Base-by-base conservation (phyloP, 352 stramenopile species). In the Phytophthora pisi region DNA sequence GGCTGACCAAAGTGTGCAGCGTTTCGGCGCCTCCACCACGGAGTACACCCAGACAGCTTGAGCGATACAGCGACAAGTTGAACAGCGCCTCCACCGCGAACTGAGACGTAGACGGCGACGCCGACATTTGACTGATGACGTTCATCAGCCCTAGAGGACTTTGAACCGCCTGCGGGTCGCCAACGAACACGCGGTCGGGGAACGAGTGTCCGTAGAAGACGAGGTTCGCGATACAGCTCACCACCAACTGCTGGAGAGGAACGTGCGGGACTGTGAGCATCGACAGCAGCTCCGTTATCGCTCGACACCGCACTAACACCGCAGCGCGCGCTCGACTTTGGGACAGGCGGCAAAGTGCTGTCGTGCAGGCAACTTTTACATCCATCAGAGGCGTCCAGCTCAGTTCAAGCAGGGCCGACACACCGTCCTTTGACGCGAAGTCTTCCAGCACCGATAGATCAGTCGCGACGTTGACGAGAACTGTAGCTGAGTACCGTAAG, bases 201-300 rank as follows among this genome's bases (percentile, higher is more conserved):
- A 95, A 91, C 1, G 64, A 50, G 43, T 89, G 79, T 2, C 83
- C 80, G 53, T 86, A 78, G 55, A 74, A 85, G 4, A 93, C 70
- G n/a, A 95, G 66, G 53, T 95, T 95, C 43, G 89, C 40, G 16
- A 93, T 77, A 36, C 76, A 90, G 34, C 74, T 90, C 26, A 95
- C 78, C 5, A 77, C 74, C 5, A 92, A 68, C 50, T 78, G 66
- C 46, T 92, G 87, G 0, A 95, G 77, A 9, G 75, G 78, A 4
- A 83, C 66, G 28, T 84, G 65, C 3, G 82, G 75, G 0, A 92
- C 66, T 0, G 80, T 76, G 10, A 95, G 74, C 81, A 95, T 88
- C 0, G 85, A 78, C 43, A 89, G 64, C 5, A 95, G 57, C 66
- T 95, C 87, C 18, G 90, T 90, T 28, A 90, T 80, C 0, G 73